These are phyloP conservation scores for Podospora tetraspora DNA, from an alignment of 495 filamentous ascomycete species.

Conservation along the genomic window DNA sequence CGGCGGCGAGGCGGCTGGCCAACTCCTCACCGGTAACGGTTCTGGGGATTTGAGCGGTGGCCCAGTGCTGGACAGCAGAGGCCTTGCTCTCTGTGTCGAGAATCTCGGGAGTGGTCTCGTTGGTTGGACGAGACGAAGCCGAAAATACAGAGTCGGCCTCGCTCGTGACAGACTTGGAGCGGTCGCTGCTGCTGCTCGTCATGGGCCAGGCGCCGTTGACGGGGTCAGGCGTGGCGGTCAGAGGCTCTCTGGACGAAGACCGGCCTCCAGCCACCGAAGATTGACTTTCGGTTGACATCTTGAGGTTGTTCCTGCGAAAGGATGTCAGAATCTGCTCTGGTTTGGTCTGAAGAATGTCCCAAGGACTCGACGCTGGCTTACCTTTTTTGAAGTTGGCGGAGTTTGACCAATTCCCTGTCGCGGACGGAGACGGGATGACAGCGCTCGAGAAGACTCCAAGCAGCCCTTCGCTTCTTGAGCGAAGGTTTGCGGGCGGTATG, in stretches of 20 bases:
- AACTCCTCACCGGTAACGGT: not conserved
- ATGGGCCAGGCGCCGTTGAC: not conserved
- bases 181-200: not conserved
- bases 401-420: not conserved
- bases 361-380: not conserved
- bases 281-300: not conserved
- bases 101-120: slow-evolving; percentile 3
- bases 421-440: not conserved
- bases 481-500: not conserved
- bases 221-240: not conserved
- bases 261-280: not conserved
- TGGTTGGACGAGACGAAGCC: not conserved
- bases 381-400: not conserved
- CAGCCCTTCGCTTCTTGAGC: not conserved
- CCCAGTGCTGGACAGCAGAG: not conserved
- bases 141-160: not conserved
- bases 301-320: not conserved
- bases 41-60: not conserved
- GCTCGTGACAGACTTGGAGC: not conserved
- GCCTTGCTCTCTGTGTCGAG: not conserved
- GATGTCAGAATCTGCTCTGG: not conserved
- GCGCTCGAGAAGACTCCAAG: not conserved
- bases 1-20: not conserved
- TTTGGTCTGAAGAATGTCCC: not conserved
- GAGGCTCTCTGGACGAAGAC: not conserved